Percentiles rank a stretch among this genome's conserved stretches.
Conservation (phyloP, 768 basidiomycete genomes). For the Mycena haematopus region DNA sequence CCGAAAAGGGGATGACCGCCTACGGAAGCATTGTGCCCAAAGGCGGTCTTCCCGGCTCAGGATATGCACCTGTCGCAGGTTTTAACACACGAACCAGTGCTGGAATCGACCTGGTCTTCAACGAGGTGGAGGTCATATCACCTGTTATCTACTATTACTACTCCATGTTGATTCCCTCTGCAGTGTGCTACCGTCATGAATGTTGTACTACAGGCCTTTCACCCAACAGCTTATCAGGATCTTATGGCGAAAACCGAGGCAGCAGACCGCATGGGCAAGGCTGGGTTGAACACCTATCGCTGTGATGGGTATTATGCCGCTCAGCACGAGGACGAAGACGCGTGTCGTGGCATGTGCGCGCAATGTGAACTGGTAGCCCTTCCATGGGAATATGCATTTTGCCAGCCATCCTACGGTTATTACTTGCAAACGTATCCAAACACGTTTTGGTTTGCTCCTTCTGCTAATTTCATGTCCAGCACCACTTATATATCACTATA, state of each 20-base stretch:
- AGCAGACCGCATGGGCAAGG: background rate
- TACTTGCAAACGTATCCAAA: background rate
- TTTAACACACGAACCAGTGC: background rate
- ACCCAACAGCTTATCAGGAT: background rate
- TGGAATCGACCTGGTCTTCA: background rate
- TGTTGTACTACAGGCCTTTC: too few relatives aligned
- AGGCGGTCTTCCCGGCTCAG: background rate
- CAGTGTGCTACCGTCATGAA: background rate
- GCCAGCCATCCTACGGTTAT: conserved; percentile 5
- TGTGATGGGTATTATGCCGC: background rate
- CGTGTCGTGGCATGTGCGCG: background rate
- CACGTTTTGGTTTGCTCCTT: background rate
- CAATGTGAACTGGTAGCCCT: background rate
- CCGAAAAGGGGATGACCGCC: background rate
- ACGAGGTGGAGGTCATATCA: conserved; percentile 1
- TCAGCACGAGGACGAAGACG: background rate
- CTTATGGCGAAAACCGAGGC: background rate
- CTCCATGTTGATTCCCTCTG: background rate
- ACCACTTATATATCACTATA: background rate
- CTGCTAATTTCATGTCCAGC: background rate
- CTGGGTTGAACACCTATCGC: background rate
- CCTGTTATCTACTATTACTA: too few relatives aligned
- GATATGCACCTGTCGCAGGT: background rate
- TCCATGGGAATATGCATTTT: background rate
- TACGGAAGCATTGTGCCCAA: background rate